A percentile compares a stretch with the other conserved stretches of the same genome.
These are phyloP conservation scores for Penicillium sp. DNA, from an alignment of 2,329 filamentous ascomycete genomes.

Conservation along the genomic window DNA sequence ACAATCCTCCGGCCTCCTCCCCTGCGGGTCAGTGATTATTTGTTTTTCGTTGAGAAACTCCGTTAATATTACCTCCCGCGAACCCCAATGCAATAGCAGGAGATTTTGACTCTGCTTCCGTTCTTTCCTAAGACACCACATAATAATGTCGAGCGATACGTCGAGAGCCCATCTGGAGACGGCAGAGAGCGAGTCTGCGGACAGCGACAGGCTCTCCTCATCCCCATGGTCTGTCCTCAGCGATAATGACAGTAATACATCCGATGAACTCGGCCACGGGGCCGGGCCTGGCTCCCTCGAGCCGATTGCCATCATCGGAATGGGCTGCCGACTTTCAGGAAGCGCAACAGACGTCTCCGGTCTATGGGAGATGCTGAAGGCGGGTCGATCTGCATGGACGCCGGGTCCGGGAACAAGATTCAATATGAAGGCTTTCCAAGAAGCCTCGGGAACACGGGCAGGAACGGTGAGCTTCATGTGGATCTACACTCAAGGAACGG, in stretches of 20 bases:
- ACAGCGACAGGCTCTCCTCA: conserved; percentile 11
- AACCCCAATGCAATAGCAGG: conserved; percentile 2
- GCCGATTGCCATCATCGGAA: conserved; percentile 17
- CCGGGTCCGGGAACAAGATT: conserved; percentile 11
- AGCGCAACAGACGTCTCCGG: conserved; percentile 14
- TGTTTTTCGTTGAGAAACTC: background rate
- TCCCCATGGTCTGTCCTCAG: conserved; percentile 17
- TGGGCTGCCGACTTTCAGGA: conserved; percentile 18
- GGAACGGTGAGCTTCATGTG: conserved; percentile 3
- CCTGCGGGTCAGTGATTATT: conserved; percentile 4
- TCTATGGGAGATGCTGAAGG: conserved; percentile 17
- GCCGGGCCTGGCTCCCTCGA: conserved; percentile 9
- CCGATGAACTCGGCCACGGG: conserved; percentile 1
- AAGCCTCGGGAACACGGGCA: conserved; percentile 10
- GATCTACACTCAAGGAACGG: background rate
- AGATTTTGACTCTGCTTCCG: background rate
- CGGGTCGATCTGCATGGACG: conserved; percentile 15
- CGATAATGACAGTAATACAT: conserved; percentile 16
- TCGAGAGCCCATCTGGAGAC: conserved; percentile 9
- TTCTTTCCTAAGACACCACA: conserved; percentile 4
- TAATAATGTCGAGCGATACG: conserved; percentile 13
- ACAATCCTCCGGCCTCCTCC: background rate
- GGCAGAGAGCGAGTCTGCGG: conserved; percentile 11
- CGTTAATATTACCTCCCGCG: conserved; percentile 1
- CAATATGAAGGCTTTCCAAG: conserved; percentile 16